These are phyloP conservation scores for Aspergillus sp. DNA, from an alignment of 2,329 filamentous ascomycete genomes.

Conservation along the genomic window DNA sequence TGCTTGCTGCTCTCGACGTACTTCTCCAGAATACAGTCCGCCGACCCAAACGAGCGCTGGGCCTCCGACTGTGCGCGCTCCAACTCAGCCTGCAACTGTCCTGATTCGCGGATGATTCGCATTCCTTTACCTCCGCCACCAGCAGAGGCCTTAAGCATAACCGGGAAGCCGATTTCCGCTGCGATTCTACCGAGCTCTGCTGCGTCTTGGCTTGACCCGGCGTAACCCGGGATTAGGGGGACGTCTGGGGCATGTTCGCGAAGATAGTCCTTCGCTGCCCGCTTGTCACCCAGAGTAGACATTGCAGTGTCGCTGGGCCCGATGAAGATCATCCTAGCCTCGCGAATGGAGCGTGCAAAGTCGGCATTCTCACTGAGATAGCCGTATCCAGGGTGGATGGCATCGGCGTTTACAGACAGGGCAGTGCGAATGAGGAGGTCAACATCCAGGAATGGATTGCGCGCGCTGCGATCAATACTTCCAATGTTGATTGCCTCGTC, in stretches of 20 bases:
- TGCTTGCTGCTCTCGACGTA: constrained; percentile 53
- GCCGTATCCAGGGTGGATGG: constrained; percentile 38
- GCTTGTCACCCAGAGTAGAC: constrained; percentile 34
- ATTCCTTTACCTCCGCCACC: constrained; percentile 51
- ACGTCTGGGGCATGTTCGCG: not conserved
- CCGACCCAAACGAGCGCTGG: constrained; percentile 44
- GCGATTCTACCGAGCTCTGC: constrained; percentile 22
- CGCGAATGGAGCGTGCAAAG: constrained; percentile 27
- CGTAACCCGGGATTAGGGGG: constrained; percentile 1
- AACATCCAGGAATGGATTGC: constrained; percentile 29
- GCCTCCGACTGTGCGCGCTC: constrained; percentile 42
- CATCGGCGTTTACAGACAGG: constrained; percentile 22
- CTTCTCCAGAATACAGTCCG: constrained; percentile 45
- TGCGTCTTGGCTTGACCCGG: constrained; percentile 22
- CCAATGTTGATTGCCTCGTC: constrained; percentile 32
- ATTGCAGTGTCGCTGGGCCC: constrained; percentile 32
- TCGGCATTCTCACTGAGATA: constrained; percentile 36
- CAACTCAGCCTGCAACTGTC: constrained; percentile 33
- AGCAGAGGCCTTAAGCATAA: constrained; percentile 52
- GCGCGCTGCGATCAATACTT: constrained; percentile 16
- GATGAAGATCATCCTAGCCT: constrained; percentile 34
- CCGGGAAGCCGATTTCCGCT: constrained; percentile 32
- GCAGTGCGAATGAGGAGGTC: constrained; percentile 30
- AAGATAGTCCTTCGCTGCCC: constrained; percentile 5
- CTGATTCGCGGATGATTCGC: constrained; percentile 34